Conservation (phyloP, 1,284 basidiomycete genomes). For the Thecaphora thlaspeos region DNA sequence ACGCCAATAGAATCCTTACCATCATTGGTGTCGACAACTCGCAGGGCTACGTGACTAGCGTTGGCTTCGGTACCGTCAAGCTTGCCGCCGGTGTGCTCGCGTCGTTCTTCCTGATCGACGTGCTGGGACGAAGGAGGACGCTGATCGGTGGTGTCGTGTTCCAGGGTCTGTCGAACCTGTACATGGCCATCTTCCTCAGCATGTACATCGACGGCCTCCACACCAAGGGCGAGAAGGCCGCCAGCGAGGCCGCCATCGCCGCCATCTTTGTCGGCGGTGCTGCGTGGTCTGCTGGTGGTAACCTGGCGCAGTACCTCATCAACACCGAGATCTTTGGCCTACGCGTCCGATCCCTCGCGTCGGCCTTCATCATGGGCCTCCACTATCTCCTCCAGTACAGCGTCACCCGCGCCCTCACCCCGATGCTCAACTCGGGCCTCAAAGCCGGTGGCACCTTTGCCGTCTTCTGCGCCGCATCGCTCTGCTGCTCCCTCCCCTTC, state of each 20-base stretch:
- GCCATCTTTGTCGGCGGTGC: conserved; percentile 35
- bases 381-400: conserved; percentile 35
- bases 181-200: conserved; percentile 31
- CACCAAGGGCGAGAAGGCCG: conserved; percentile 11
- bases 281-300: conserved; percentile 29
- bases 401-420: conserved; percentile 22
- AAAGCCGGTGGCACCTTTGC: conserved; percentile 32
- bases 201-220: conserved; percentile 25
- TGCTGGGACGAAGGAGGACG: conserved; percentile 33
- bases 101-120: conserved; percentile 35
- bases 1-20: conserved; percentile 31
- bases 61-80: conserved; percentile 35
- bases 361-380: conserved; percentile 33
- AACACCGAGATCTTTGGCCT: conserved; percentile 34
- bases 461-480: conserved; percentile 23
- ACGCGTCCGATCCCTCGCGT: conserved; percentile 27
- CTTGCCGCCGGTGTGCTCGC: conserved; percentile 29
- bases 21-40: conserved; percentile 25
- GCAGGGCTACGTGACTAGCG: conserved; percentile 29
- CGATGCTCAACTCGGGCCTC: conserved; percentile 35
- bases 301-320: conserved; percentile 36
- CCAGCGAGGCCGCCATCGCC: conserved; percentile 21
- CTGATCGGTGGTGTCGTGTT: conserved; percentile 20
- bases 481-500: conserved; percentile 19
- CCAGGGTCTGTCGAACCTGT: conserved; percentile 35